phyloP scores from a whole-genome alignment of 768 basidiomycete species.

The Chalciporus chontae region DNA sequence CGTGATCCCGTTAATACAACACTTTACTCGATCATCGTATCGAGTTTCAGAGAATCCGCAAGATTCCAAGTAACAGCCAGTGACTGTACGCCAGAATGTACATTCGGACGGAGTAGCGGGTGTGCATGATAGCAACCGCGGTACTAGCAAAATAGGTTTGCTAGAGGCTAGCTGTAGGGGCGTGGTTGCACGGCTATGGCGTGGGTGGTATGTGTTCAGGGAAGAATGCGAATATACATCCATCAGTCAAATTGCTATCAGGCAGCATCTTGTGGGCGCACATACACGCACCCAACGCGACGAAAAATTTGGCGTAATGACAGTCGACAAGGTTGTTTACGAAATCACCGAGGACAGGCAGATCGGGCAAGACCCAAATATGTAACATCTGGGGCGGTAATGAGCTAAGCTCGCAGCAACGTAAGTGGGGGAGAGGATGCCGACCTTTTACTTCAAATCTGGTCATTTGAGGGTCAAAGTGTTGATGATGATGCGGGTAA shows the following conservation, averaged over 20 bases:
- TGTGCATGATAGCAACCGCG: constrained; percentile 79
- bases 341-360: constrained; percentile 78
- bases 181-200: background rate
- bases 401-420: constrained; percentile 52
- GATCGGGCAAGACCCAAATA: constrained; percentile 74
- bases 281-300: constrained; percentile 65
- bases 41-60: constrained; percentile 65
- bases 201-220: background rate
- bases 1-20: constrained; percentile 43
- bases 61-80: constrained; percentile 46
- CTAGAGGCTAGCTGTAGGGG: constrained; percentile 72
- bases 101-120: constrained; percentile 91
- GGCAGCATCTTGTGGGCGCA: background rate
- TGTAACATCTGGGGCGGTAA: constrained; percentile 87
- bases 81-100: constrained; percentile 91
- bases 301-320: constrained; percentile 93
- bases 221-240: background rate
- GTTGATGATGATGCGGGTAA: constrained; percentile 80
- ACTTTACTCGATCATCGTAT: constrained; percentile 90
- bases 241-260: constrained; percentile 6
- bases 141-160: constrained; percentile 84
- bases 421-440: background rate
- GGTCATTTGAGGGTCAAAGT: constrained; percentile 73
- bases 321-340: constrained; percentile 88
- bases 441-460: constrained; percentile 89